Evolutionary conservation across 2,329 filamentous ascomycete species (phyloP).

Genomic region (Hirsutella rhossiliensis): DNA sequence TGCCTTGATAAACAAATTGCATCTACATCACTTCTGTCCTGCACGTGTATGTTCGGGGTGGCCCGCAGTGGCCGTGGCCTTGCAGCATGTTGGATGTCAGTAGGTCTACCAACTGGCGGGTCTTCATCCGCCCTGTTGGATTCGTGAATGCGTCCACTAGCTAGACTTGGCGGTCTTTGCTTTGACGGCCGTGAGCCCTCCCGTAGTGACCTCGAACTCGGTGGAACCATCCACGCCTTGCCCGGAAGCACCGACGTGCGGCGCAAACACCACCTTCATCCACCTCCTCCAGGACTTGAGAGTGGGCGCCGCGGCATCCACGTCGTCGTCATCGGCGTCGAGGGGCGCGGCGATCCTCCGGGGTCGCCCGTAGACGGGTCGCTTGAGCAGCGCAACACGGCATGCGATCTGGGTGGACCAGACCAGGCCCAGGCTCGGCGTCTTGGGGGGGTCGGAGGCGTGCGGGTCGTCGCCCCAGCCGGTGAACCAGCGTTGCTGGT

Average conservation of each 20-base stretch:
- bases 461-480: constrained; percentile 72
- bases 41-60: too few species aligned
- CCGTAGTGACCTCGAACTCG: constrained; percentile 65
- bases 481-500: constrained; percentile 91
- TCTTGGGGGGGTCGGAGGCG: constrained; percentile 49
- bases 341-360: constrained; percentile 21
- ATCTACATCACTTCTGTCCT: too few species aligned
- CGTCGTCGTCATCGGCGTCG: constrained; percentile 26
- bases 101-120: too few species aligned
- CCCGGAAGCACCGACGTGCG: constrained; percentile 51
- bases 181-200: constrained; percentile 37
- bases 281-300: constrained; percentile 56
- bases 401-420: constrained; percentile 85
- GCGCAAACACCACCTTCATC: constrained; percentile 83
- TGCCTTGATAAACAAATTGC: too few species aligned
- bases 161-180: neutral
- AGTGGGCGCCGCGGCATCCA: constrained; percentile 28
- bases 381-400: constrained; percentile 69
- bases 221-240: constrained; percentile 37
- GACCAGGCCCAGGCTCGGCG: constrained; percentile 73
- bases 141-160: too few species aligned
- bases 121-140: too few species aligned
- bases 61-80: too few species aligned
- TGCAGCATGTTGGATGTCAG: too few species aligned
- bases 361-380: constrained; percentile 38